phyloP scores from a whole-genome alignment of 805 yeast species.

The Lipomyces spencermartinsiae region DNA sequence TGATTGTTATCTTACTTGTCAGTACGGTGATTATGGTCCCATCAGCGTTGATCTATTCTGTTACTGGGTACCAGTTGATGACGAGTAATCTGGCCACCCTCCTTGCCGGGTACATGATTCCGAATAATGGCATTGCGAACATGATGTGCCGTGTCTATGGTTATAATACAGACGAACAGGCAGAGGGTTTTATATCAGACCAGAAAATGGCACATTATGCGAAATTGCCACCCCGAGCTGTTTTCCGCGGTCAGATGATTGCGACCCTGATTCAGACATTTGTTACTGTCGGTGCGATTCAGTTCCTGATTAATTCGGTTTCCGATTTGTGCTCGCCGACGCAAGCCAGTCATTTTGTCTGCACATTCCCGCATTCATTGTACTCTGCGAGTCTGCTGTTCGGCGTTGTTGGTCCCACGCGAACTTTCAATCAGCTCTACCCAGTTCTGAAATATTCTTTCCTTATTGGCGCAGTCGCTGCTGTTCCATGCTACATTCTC shows the following conservation, averaged over 20 bases:
- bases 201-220: slow-evolving; percentile 70
- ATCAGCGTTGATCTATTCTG: slow-evolving; percentile 64
- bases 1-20: slow-evolving; percentile 61
- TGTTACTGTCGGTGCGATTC: slow-evolving; percentile 55
- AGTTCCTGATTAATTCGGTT: slow-evolving; percentile 50
- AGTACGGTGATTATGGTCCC: slow-evolving; percentile 67
- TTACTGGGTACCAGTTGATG: slow-evolving; percentile 66
- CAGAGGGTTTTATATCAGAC: slow-evolving; percentile 59
- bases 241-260: slow-evolving; percentile 58
- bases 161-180: slow-evolving; percentile 59
- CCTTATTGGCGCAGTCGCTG: slow-evolving; percentile 34
- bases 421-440: slow-evolving; percentile 42
- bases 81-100: slow-evolving; percentile 68
- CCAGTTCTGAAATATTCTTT: slow-evolving; percentile 36
- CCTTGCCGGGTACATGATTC: slow-evolving; percentile 66
- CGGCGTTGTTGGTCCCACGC: slow-evolving; percentile 68
- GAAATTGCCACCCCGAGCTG: slow-evolving; percentile 65
- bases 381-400: slow-evolving; percentile 60
- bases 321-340: slow-evolving; percentile 47
- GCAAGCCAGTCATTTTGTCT: slow-evolving; percentile 52
- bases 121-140: slow-evolving; percentile 57
- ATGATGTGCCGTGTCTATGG: slow-evolving; percentile 64
- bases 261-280: slow-evolving; percentile 54
- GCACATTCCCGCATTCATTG: slow-evolving; percentile 52
- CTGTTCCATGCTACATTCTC: slow-evolving; percentile 24